Evolutionary conservation across 169 alveolate genomes (phyloP), one percentile per base, ranked within the genome.

Genomic region (Cryptosporidium felis): DNA sequence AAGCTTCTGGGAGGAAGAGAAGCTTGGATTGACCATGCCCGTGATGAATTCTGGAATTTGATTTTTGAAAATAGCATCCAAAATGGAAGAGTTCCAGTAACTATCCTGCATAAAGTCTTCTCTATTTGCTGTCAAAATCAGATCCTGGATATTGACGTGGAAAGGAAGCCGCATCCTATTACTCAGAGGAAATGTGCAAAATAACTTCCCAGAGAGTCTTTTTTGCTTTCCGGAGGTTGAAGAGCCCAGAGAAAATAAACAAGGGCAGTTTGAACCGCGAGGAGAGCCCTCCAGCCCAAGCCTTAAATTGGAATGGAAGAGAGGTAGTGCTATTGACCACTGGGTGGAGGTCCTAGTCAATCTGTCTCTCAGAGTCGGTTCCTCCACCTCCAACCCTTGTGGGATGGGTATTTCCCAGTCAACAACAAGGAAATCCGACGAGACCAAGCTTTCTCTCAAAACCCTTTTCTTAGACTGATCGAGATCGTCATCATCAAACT

Each of bases 401-500:
- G 74, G 42, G 28, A 53, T 53, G 2, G 46, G 46, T 16, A 74
- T 53, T n/a, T 38, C 61, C 81, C 81, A 65, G 59, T 65, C 61
- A 3, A 74, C 32, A 1, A 74, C 36, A 4, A 74, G 26, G 46
- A 40, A 74, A 14, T 40, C 26, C 14, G 85, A 74, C 18, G 67
- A 74, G 38, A 56, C 28, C 18, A 58, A 32, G 28, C 46, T 34
- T 16, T 74, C 85, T n/a, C 53, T 49, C 18, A 74, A 45, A 8
- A 53, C 10, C 2, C 23, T 36, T 16, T 23, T 34, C 42, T 53
- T 74, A 41, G 28, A 2, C 8, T 16, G 14, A 16, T 49, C 59
- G 36, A 74, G 41, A 74, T 74, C 85, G 26, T 74, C 85, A 8
- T 74, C 85, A 74, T 74, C 85, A 56, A 74, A 74, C 23, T 74